Evolutionary conservation across 345 rosid genomes (phyloP).

Genomic region (Dipteronia dyeriana): DNA sequence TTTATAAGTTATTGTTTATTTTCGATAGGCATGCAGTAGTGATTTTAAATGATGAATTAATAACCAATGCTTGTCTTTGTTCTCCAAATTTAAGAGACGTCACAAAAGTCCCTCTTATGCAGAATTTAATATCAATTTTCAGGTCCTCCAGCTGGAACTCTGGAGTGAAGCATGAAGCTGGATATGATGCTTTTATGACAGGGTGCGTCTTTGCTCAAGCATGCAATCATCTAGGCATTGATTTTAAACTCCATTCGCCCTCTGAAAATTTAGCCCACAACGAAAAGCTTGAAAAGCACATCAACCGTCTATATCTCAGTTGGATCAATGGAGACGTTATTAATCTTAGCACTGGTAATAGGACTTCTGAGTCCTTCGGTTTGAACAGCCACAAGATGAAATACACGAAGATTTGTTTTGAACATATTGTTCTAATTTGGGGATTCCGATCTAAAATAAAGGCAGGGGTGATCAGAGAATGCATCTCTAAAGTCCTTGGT

Average conservation of each 20-base stretch:
- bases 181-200: constrained; percentile 99
- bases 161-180: constrained; percentile 96
- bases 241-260: constrained; percentile 49
- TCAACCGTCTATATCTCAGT: constrained; percentile 79
- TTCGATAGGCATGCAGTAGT: background rate
- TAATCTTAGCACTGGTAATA: constrained; percentile 56
- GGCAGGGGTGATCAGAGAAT: constrained; percentile 63
- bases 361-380: constrained; percentile 38
- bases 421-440: constrained; percentile 73
- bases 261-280: constrained; percentile 45
- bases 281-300: constrained; percentile 60
- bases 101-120: constrained; percentile 1
- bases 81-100: background rate
- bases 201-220: constrained; percentile 91
- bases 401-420: constrained; percentile 38
- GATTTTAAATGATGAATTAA: background rate
- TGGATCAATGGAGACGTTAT: constrained; percentile 76
- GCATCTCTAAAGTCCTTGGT: constrained; percentile 71
- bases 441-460: constrained; percentile 66
- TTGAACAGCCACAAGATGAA: constrained; percentile 22
- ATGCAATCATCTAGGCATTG: constrained; percentile 72
- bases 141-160: constrained; percentile 78
- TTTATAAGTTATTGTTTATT: background rate
- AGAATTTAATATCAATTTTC: constrained; percentile 23
- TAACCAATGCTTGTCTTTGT: background rate